A percentile compares a stretch with the other conserved stretches of the same genome.
Conservation (phyloP, 2,329 filamentous ascomycete genomes). For the Curvularia sp. region DNA sequence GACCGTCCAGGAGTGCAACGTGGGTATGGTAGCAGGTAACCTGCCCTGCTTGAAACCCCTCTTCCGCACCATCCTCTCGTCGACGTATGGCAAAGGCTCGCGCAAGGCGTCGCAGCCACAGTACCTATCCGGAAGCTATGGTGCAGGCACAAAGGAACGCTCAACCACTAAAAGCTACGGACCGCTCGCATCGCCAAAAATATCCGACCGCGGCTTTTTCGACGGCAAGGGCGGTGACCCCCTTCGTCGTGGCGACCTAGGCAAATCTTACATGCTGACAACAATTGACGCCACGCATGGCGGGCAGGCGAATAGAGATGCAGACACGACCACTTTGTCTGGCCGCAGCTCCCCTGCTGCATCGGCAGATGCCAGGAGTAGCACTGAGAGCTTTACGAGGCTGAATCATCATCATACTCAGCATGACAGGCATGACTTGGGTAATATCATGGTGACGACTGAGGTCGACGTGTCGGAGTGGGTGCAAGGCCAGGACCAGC, state of each 20-base stretch:
- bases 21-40: constrained; percentile 55
- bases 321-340: neutral
- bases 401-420: constrained; percentile 6
- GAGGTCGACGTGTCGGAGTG: constrained; percentile 23
- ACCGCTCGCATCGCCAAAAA: constrained; percentile 11
- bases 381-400: constrained; percentile 12
- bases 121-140: constrained; percentile 27
- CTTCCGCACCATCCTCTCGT: constrained; percentile 48
- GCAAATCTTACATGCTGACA: constrained; percentile 20
- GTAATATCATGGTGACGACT: constrained; percentile 20
- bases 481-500: neutral
- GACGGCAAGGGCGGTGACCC: neutral
- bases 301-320: neutral
- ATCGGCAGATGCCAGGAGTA: neutral
- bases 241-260: neutral
- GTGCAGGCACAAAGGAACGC: constrained; percentile 23
- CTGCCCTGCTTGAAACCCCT: constrained; percentile 54
- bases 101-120: constrained; percentile 20
- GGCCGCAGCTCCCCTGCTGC: constrained; percentile 13
- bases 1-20: constrained; percentile 54
- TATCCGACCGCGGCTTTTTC: constrained; percentile 4
- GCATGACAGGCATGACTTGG: constrained; percentile 2
- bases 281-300: constrained; percentile 16
- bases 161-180: constrained; percentile 18
- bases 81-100: constrained; percentile 37